Base-by-base conservation (phyloP, 495 filamentous ascomycete genomes). In the Penicillium angulare region DNA sequence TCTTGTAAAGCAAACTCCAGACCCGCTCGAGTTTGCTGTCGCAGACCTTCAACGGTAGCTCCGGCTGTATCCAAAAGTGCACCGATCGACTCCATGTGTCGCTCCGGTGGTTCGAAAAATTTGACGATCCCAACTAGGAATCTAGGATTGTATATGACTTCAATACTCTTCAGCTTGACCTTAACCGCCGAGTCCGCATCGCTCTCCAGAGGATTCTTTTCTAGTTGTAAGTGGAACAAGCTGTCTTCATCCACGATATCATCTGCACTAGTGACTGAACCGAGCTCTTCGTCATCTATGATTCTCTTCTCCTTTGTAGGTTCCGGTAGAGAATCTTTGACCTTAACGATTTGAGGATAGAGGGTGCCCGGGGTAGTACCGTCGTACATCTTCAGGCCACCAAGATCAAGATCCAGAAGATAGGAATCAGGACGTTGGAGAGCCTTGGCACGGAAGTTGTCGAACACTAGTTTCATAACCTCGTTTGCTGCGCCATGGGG, bases 81-180 rank as follows among this genome's bases (percentile, higher is more conserved):
- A 7, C 85, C 86, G 58, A 98, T 95, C 17, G 92, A 97, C 66
- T 98, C 93, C 93, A 97, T 96, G 65, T 98, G 95, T 49, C 90
- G 79, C 66, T 96, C 89, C 1, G 93, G 95, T 4, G 93, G 93
- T 47, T 92, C 87, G 75, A 98, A 97, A 73, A 98, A 98, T 49
- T 87, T 88, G 43, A 84, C 87, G 23, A 97, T 84, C 38, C 90
- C 90, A 18, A 96, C 84, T 2, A 97, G 71, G 55, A 97, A 95
- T 50, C 82, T 86, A 13, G 93, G 93, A 61, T 98, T 98, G 73
- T 96, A 97, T 36, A 97, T 88, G 43, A 98, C 87, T 71, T 97
- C 95, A 50, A 97, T 86, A 59, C 90, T 91, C 70, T 95, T 96
- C 45, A 97, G 72, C 68, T 95, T 96, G 52, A 91, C 84, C 8